Conservation (phyloP, 2,329 filamentous ascomycete genomes). For the Plenodomus biglobosus region DNA sequence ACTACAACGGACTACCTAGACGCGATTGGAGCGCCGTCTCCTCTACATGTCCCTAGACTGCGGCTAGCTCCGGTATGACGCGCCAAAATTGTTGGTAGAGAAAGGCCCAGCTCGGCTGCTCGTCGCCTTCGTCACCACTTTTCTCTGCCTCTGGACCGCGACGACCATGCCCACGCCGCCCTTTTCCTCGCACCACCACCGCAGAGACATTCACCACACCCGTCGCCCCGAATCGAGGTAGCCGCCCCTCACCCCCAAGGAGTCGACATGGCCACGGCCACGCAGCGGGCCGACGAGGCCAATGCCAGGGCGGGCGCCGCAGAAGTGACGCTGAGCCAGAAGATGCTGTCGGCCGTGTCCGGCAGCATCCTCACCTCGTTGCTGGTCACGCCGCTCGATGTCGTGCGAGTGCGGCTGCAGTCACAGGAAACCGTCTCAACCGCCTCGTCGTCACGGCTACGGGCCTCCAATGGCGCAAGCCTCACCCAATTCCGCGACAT, state of each 20-base stretch:
- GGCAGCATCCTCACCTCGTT: slow-evolving; percentile 89
- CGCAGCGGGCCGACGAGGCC: slow-evolving; percentile 45
- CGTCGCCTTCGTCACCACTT: slow-evolving; percentile 26
- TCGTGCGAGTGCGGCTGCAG: slow-evolving; percentile 92
- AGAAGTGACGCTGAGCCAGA: slow-evolving; percentile 80
- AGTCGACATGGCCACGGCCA: slow-evolving; percentile 35
- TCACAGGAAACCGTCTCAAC: slow-evolving; percentile 66
- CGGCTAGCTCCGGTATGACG: slow-evolving; percentile 9
- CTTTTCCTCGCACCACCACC: slow-evolving; percentile 25
- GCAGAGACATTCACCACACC: slow-evolving; percentile 16
- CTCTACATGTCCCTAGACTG: no score
- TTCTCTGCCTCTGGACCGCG: not conserved
- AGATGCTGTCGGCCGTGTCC: slow-evolving; percentile 91
- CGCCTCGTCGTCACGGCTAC: slow-evolving; percentile 56
- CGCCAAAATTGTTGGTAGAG: slow-evolving; percentile 20
- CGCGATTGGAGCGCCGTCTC: no score
- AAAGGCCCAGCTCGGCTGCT: slow-evolving; percentile 9
- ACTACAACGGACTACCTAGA: no score
- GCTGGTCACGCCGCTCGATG: slow-evolving; percentile 91
- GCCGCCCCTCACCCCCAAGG: slow-evolving; percentile 9
- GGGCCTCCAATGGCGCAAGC: slow-evolving; percentile 28
- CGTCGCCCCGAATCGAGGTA: slow-evolving; percentile 36
- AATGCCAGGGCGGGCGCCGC: slow-evolving; percentile 46
- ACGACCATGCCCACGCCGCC: slow-evolving; percentile 31
- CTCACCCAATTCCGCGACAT: slow-evolving; percentile 63